phyloP scores from a whole-genome alignment of 805 yeast genomes.

The Pichia occidentalis region DNA sequence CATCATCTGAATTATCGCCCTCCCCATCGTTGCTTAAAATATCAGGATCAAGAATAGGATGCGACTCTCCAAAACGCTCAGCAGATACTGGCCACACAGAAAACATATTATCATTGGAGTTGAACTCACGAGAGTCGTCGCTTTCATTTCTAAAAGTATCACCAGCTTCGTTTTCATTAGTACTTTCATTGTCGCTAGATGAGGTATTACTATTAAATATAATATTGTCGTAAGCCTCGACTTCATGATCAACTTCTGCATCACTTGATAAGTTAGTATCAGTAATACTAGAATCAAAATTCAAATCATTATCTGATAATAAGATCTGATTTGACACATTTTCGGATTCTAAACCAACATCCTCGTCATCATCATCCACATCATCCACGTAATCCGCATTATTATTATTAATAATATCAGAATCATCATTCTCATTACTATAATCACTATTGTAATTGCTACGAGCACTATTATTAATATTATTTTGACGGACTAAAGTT shows the following conservation, averaged over 20 bases:
- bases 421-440: neutral
- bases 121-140: slow-evolving; percentile 20
- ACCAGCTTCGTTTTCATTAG: slow-evolving; percentile 15
- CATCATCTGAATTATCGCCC: slow-evolving; percentile 20
- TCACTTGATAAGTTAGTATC: too few species aligned
- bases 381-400: slow-evolving; percentile 16
- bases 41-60: slow-evolving; percentile 6
- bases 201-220: too few species aligned
- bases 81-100: slow-evolving; percentile 8
- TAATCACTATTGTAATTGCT: neutral
- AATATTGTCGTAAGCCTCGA: neutral
- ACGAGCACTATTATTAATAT: slow-evolving; percentile 1
- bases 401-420: slow-evolving; percentile 2
- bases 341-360: neutral
- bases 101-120: too few species aligned
- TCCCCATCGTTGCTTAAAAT: slow-evolving; percentile 7
- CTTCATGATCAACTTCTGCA: slow-evolving; percentile 14
- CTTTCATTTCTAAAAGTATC: slow-evolving; percentile 20
- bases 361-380: slow-evolving; percentile 14
- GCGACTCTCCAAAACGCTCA: slow-evolving; percentile 4
- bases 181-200: neutral
- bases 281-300: too few species aligned
- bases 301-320: too few species aligned
- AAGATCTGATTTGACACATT: too few species aligned
- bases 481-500: too few species aligned